Conservation (phyloP, 257 asterid genomes). For the Salvia splendens region DNA sequence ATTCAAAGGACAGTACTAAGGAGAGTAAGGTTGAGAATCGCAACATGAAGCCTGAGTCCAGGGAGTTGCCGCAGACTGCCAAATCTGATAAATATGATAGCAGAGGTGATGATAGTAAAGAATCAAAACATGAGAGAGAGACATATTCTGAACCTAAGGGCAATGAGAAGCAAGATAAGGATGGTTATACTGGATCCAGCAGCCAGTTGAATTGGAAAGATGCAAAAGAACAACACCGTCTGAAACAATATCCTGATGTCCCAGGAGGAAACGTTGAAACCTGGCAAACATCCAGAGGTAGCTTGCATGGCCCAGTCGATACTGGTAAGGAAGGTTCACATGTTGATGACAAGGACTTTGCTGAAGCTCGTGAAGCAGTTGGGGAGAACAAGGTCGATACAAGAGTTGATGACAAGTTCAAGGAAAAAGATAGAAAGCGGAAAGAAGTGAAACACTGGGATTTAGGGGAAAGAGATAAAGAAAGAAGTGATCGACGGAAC, state of each 20-base stretch:
- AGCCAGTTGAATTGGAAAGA: constrained; percentile 70
- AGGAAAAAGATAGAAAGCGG: constrained; percentile 85
- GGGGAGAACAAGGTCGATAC: constrained; percentile 79
- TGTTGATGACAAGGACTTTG: constrained; percentile 52
- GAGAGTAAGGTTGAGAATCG: constrained; percentile 65
- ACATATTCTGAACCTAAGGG: constrained; percentile 59
- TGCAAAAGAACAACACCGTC: constrained; percentile 58
- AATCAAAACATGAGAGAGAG: constrained; percentile 63
- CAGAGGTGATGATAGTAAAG: constrained; percentile 68
- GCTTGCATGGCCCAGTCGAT: constrained; percentile 56
- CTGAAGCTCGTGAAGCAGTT: constrained; percentile 74
- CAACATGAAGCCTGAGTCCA: constrained; percentile 59
- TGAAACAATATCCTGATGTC: constrained; percentile 60
- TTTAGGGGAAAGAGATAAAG: constrained; percentile 92
- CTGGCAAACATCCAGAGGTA: constrained; percentile 60
- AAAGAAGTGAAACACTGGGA: constrained; percentile 91
- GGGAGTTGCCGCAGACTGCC: constrained; percentile 60
- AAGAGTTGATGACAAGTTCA: constrained; percentile 78
- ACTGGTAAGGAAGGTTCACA: constrained; percentile 59
- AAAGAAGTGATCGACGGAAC: constrained; percentile 70
- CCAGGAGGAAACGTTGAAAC: constrained; percentile 59
- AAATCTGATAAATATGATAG: constrained; percentile 61
- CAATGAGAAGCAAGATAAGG: constrained; percentile 67
- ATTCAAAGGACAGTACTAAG: constrained; percentile 54
- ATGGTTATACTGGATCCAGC: constrained; percentile 50